phyloP scores from a whole-genome alignment of 2,329 filamentous ascomycete species.

The Exophiala dermatitidis region DNA sequence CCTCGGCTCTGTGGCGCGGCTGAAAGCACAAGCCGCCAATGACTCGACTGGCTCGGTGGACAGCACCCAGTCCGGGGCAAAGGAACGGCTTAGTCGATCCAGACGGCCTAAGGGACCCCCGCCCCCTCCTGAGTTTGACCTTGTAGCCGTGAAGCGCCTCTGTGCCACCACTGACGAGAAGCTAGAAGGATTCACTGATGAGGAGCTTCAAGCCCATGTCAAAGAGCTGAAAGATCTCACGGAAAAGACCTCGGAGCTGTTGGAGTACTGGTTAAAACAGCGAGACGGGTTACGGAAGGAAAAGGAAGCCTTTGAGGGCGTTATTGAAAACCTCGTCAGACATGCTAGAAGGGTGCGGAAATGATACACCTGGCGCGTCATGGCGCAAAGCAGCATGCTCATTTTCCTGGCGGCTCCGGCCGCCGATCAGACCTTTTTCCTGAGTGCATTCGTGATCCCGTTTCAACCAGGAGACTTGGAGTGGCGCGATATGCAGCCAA shows the following conservation, averaged over 20 bases:
- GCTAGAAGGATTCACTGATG: slow-evolving; percentile 67
- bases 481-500: no score
- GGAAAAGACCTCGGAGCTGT: slow-evolving; percentile 62
- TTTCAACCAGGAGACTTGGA: no score
- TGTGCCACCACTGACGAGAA: slow-evolving; percentile 82
- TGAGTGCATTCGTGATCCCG: no score
- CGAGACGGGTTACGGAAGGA: slow-evolving; percentile 83
- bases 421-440: no score
- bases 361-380: not conserved
- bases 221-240: slow-evolving; percentile 61
- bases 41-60: slow-evolving; percentile 30
- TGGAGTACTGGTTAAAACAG: slow-evolving; percentile 82
- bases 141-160: slow-evolving; percentile 68
- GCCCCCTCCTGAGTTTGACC: slow-evolving; percentile 67
- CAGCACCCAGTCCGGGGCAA: slow-evolving; percentile 29
- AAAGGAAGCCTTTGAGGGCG: slow-evolving; percentile 87
- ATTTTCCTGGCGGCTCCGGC: no score
- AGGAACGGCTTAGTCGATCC: slow-evolving; percentile 31
- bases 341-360: slow-evolving; percentile 81
- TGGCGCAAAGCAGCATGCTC: no score
- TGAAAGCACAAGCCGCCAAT: slow-evolving; percentile 32
- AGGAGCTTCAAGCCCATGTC: slow-evolving; percentile 67
- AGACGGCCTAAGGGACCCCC: slow-evolving; percentile 44
- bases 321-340: slow-evolving; percentile 93
- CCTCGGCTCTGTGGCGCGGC: slow-evolving; percentile 33